Percentiles rank a stretch among this genome's conserved stretches.
phyloP scores from a whole-genome alignment of 2,329 filamentous ascomycete species.

The Fusarium acutatum region DNA sequence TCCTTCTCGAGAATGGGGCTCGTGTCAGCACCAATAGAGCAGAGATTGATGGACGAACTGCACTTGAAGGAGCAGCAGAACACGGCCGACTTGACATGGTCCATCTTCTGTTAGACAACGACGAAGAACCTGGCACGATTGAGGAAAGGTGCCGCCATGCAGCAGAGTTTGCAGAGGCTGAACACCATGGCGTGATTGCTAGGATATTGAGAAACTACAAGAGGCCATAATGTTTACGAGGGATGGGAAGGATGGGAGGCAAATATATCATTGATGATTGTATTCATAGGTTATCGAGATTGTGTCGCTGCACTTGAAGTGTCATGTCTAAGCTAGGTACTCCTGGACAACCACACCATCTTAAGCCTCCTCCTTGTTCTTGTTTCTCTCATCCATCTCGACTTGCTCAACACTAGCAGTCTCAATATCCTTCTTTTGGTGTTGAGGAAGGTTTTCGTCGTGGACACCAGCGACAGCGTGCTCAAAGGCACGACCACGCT shows the following conservation, averaged over 20 bases:
- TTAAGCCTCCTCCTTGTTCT: conserved; percentile 14
- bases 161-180: not conserved
- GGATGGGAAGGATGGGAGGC: rapidly evolving
- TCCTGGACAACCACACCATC: not conserved
- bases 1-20: not conserved
- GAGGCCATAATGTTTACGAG: not conserved
- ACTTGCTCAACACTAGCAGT: conserved; percentile 39
- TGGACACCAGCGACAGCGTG: conserved; percentile 55
- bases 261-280: not conserved
- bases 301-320: not conserved
- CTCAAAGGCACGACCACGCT: conserved; percentile 75
- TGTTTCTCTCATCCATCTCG: conserved; percentile 31
- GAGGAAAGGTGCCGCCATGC: not conserved
- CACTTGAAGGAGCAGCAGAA: not conserved
- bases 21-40: not conserved
- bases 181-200: rapidly evolving
- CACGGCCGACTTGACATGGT: conserved; percentile 21
- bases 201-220: not conserved
- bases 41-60: rapidly evolving
- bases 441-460: conserved; percentile 12
- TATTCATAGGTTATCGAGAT: conserved; percentile 4
- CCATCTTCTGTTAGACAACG: not conserved
- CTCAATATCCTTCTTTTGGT: conserved; percentile 42
- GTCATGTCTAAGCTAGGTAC: not conserved
- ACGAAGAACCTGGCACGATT: not conserved